phyloP scores from a whole-genome alignment of 306 rosid species.

The Prunus persica region Prunus_persica_NCBIv2 NC_034009.1:34629501-34630000 shows the following conservation, averaged over 20 bases:
- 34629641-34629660: constrained; percentile 91
- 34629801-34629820: constrained; percentile 79
- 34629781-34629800: constrained; percentile 74
- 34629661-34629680: constrained; percentile 64
- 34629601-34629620: constrained; percentile 52
- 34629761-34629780: constrained; percentile 83
- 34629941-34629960: not conserved
- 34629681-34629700: constrained; percentile 43
- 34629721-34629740: constrained; percentile 79
- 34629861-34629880: constrained; percentile 19
- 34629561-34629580: constrained; percentile 54
- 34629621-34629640: constrained; percentile 52
- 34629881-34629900: constrained; percentile 1
- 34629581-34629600: constrained; percentile 62
- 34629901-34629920: not conserved
- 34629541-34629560: constrained; percentile 83
- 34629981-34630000: not conserved
- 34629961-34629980: not conserved
- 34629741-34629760: constrained; percentile 62
- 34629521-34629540: constrained; percentile 44
- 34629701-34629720: constrained; percentile 60
- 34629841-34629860: constrained; percentile 93
- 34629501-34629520: constrained; percentile 34
- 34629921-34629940: not conserved
- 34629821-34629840: constrained; percentile 82